Evolutionary conservation across 805 yeast genomes (phyloP).

Genomic region (Kurtzmaniella cleridarum): DNA sequence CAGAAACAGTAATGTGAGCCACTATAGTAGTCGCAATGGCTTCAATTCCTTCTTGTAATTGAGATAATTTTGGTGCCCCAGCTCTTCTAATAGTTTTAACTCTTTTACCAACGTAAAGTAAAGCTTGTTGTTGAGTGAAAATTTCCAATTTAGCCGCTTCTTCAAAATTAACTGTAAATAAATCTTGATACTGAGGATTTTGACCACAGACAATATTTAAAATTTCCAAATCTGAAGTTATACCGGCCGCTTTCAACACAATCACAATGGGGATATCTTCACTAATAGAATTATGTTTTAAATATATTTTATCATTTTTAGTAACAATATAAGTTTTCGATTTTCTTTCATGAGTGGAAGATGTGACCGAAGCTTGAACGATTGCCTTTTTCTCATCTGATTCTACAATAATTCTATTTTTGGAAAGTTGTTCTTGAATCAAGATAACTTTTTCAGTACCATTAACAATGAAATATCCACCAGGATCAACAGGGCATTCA

Average conservation of each 20-base stretch:
- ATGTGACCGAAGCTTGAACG: slow-evolving; percentile 96
- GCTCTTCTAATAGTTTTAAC: slow-evolving; percentile 90
- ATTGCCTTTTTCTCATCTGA: slow-evolving; percentile 92
- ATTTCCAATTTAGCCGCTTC: slow-evolving; percentile 84
- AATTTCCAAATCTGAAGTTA: slow-evolving; percentile 86
- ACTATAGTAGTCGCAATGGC: slow-evolving; percentile 93
- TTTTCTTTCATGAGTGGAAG: slow-evolving; percentile 96
- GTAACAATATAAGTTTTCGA: slow-evolving; percentile 95
- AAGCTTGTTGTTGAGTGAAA: slow-evolving; percentile 89
- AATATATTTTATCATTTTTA: slow-evolving; percentile 79
- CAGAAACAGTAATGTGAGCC: slow-evolving; percentile 86
- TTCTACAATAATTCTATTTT: slow-evolving; percentile 96
- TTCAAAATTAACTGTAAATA: slow-evolving; percentile 89
- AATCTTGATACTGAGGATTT: slow-evolving; percentile 82
- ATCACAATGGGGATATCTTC: slow-evolving; percentile 95
- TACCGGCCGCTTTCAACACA: slow-evolving; percentile 90
- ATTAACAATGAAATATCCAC: slow-evolving; percentile 95
- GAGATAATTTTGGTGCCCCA: slow-evolving; percentile 72
- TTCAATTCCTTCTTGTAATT: slow-evolving; percentile 91
- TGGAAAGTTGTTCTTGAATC: slow-evolving; percentile 93
- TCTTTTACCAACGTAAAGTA: slow-evolving; percentile 83
- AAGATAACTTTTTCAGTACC: slow-evolving; percentile 97
- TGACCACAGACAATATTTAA: slow-evolving; percentile 92
- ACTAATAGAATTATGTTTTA: slow-evolving; percentile 91
- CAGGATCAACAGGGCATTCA: slow-evolving; percentile 98